Conservation (phyloP, 1,284 basidiomycete genomes). For the Pseudozyma sp. region DNA sequence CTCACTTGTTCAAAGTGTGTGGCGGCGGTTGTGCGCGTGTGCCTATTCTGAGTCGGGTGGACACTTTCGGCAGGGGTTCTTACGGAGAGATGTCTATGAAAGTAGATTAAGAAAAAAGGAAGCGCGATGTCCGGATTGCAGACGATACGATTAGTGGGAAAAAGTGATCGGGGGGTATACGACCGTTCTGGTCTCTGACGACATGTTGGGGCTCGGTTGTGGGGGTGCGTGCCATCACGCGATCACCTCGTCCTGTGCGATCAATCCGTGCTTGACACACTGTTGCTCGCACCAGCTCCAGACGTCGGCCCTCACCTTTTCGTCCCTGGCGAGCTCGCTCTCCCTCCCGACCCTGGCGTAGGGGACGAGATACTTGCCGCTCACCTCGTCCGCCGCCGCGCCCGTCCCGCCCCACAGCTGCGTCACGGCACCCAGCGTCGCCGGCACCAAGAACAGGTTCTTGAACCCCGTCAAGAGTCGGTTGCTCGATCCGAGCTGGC, state of each 20-base stretch:
- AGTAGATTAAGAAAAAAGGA: too few species aligned
- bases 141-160: too few species aligned
- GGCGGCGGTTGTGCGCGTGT: too few species aligned
- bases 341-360: conserved; percentile 42
- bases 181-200: neutral
- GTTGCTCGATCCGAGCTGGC: conserved; percentile 11
- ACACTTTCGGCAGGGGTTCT: too few species aligned
- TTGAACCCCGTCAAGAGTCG: conserved; percentile 22
- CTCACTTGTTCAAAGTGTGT: too few species aligned
- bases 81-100: too few species aligned
- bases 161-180: too few species aligned
- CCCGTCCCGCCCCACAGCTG: conserved; percentile 47
- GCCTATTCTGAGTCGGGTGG: too few species aligned
- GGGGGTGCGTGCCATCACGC: neutral
- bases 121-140: too few species aligned
- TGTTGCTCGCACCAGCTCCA: conserved; percentile 51
- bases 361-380: conserved; percentile 49
- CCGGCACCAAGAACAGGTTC: conserved; percentile 32
- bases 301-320: conserved; percentile 12
- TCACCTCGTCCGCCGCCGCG: conserved; percentile 18
- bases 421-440: conserved; percentile 45
- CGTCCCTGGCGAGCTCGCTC: conserved; percentile 27
- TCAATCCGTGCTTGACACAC: conserved; percentile 26
- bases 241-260: neutral
- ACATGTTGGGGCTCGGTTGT: too few species aligned